phyloP scores from a whole-genome alignment of 1,139 yeast genomes.

The Yamadazyma taylorii region DNA sequence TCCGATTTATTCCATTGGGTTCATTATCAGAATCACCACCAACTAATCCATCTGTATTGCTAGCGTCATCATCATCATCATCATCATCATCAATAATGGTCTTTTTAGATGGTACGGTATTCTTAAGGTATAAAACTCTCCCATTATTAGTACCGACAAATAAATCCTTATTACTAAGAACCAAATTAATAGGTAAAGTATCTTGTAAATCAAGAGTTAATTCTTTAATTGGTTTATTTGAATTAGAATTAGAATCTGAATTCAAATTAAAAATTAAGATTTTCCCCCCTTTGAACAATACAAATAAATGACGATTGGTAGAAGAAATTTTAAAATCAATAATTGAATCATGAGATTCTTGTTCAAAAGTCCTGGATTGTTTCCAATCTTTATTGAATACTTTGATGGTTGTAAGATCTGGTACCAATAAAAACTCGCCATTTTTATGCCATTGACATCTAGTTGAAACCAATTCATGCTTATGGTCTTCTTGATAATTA shows the following conservation, averaged over 20 bases:
- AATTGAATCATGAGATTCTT: conserved; percentile 8
- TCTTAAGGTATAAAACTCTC: conserved; percentile 39
- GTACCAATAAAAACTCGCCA: conserved; percentile 59
- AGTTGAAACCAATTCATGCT: conserved; percentile 38
- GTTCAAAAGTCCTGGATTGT: conserved; percentile 8
- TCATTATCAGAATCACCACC: conserved; percentile 11
- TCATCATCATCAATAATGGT: conserved; percentile 7
- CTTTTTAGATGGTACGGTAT: conserved; percentile 21
- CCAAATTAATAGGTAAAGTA: conserved; percentile 18
- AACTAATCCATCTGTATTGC: conserved; percentile 23
- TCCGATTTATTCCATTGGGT: conserved; percentile 17
- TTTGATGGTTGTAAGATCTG: conserved; percentile 29
- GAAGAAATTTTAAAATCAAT: conserved; percentile 13
- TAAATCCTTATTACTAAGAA: conserved; percentile 26
- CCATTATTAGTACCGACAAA: conserved; percentile 60
- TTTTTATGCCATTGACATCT: conserved; percentile 38
- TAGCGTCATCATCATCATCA: conserved; percentile 28
- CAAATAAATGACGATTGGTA: conserved; percentile 11
- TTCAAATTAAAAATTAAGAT: conserved; percentile 13
- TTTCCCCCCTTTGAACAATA: conserved; percentile 13
- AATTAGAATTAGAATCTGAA: conserved; percentile 8
- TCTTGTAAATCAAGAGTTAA: conserved; percentile 8
- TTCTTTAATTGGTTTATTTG: conserved; percentile 9
- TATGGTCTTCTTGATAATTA: conserved; percentile 37
- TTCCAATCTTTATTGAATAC: conserved; percentile 38